Evolutionary conservation across 1,139 yeast genomes (phyloP).

Genomic region (Geotrichum fermentans): DNA sequence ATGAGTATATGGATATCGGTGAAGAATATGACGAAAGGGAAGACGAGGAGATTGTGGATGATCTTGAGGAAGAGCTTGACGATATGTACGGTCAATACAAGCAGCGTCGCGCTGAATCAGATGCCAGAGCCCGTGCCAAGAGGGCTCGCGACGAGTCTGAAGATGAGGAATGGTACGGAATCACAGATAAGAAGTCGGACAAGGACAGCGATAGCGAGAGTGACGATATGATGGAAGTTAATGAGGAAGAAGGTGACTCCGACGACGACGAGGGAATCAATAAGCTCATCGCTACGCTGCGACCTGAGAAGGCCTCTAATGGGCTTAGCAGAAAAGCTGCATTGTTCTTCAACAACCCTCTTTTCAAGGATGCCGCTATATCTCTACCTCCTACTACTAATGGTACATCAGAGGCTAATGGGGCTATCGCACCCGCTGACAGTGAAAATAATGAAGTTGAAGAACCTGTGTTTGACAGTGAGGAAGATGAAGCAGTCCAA

Average conservation of each 20-base stretch:
- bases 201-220: constrained; percentile 35
- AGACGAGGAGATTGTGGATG: constrained; percentile 60
- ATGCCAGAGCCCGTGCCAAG: constrained; percentile 76
- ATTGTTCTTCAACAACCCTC: constrained; percentile 70
- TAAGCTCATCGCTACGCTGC: constrained; percentile 54
- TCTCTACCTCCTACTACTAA: constrained; percentile 44
- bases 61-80: constrained; percentile 74
- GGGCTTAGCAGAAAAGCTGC: constrained; percentile 68
- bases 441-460: constrained; percentile 24
- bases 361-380: constrained; percentile 53
- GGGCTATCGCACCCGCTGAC: constrained; percentile 21
- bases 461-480: constrained; percentile 25
- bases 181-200: constrained; percentile 40
- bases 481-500: constrained; percentile 31
- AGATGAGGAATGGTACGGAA: constrained; percentile 74
- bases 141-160: constrained; percentile 74
- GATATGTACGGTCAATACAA: constrained; percentile 74
- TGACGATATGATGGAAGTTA: constrained; percentile 26
- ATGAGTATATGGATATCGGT: constrained; percentile 43
- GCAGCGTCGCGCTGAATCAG: constrained; percentile 67
- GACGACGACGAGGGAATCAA: constrained; percentile 73
- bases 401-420: constrained; percentile 27
- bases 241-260: constrained; percentile 35
- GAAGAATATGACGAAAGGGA: constrained; percentile 41
- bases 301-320: constrained; percentile 44